Conservation (phyloP, 106 monocot species). For the Triglochin maritima region DNA sequence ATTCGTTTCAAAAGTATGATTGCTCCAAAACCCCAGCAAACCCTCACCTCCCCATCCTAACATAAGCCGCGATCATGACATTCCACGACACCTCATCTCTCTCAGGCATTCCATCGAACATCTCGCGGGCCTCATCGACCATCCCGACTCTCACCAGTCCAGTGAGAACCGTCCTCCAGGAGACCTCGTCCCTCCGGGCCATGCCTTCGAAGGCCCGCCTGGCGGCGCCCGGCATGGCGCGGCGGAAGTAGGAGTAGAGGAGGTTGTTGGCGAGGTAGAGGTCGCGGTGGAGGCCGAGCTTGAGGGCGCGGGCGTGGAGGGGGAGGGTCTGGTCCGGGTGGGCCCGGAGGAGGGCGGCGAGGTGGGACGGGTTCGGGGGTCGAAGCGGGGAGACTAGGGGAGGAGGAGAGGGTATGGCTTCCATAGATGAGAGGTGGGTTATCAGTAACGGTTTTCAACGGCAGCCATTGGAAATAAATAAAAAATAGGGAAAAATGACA, state of each 20-base stretch:
- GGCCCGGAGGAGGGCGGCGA: slow-evolving; percentile 44
- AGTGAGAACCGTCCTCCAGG: slow-evolving; percentile 62
- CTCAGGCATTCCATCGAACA: slow-evolving; percentile 55
- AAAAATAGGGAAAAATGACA: no score
- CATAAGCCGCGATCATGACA: slow-evolving; percentile 49
- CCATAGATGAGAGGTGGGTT: no score
- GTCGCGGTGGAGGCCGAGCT: slow-evolving; percentile 35
- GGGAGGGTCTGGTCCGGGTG: background rate
- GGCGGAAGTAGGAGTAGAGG: slow-evolving; percentile 33
- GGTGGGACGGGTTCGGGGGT: slow-evolving; percentile 45
- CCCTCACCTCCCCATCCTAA: slow-evolving; percentile 11
- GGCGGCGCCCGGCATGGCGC: slow-evolving; percentile 20
- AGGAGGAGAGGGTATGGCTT: no score
- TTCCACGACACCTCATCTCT: slow-evolving; percentile 63
- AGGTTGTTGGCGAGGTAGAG: slow-evolving; percentile 36
- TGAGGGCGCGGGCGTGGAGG: slow-evolving; percentile 47
- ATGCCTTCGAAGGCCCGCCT: slow-evolving; percentile 31
- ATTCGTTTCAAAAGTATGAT: no score
- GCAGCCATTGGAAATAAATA: no score
- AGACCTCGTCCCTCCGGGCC: slow-evolving; percentile 18
- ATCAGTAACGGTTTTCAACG: no score
- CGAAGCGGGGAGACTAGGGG: background rate
- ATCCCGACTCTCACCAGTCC: slow-evolving; percentile 37
- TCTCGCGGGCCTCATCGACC: slow-evolving; percentile 28
- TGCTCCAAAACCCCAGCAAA: no score